phyloP scores from a whole-genome alignment of 2,329 filamentous ascomycete species.

The Seiridium cupressi region DNA sequence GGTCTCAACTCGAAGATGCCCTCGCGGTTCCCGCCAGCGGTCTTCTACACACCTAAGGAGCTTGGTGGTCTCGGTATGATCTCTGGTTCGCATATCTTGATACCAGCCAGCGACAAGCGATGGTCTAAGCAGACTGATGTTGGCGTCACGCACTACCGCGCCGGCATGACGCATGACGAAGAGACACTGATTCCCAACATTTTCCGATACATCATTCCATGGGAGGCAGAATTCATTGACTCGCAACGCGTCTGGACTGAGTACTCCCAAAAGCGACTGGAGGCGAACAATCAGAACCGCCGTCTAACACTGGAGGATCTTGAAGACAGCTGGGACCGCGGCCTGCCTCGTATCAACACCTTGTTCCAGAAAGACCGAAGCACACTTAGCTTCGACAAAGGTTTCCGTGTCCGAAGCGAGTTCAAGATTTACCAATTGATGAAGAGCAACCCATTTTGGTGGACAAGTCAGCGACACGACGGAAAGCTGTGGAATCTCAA shows the following conservation, averaged over 20 bases:
- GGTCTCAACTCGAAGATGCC: constrained; percentile 99
- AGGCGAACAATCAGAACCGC: constrained; percentile 96
- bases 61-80: constrained; percentile 98
- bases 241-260: constrained; percentile 99
- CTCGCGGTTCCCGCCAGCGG: constrained; percentile 93
- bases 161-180: constrained; percentile 97
- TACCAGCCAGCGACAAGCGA: constrained; percentile 94
- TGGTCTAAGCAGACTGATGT: constrained; percentile 99
- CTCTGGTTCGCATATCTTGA: constrained; percentile 95
- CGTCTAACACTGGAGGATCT: constrained; percentile 92
- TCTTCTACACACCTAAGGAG: constrained; percentile 99
- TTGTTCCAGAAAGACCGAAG: constrained; percentile 98
- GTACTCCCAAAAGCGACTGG: constrained; percentile 95
- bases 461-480: constrained; percentile 96
- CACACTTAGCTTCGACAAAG: constrained; percentile 97
- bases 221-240: constrained; percentile 98
- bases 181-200: constrained; percentile 98
- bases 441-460: constrained; percentile 99
- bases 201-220: constrained; percentile 98
- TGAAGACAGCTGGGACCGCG: constrained; percentile 97
- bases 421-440: constrained; percentile 99
- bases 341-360: constrained; percentile 95
- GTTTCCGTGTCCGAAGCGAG: constrained; percentile 90
- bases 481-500: constrained; percentile 98
- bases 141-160: constrained; percentile 93